Conservation (phyloP, 2,329 filamentous ascomycete genomes). For the Dactylonectria macrodidyma region DNA sequence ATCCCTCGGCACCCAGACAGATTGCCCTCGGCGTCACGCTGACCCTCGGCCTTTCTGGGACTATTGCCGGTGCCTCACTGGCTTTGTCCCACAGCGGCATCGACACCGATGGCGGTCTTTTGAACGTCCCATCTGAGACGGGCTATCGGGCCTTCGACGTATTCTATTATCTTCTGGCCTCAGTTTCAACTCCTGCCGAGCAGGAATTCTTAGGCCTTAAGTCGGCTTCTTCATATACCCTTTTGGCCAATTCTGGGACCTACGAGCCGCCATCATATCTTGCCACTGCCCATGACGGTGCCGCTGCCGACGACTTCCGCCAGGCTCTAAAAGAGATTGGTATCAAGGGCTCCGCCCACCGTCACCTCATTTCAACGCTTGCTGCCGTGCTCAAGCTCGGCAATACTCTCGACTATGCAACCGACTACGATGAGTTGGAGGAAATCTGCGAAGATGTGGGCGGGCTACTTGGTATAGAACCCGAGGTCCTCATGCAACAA, state of each 20-base stretch:
- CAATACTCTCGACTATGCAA: constrained; percentile 86
- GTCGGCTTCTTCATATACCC: constrained; percentile 80
- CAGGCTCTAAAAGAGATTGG: constrained; percentile 90
- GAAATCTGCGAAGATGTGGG: constrained; percentile 92
- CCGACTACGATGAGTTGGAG: constrained; percentile 88
- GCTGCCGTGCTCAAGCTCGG: constrained; percentile 92
- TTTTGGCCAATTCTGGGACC: constrained; percentile 87
- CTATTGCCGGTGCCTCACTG: constrained; percentile 81
- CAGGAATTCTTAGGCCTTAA: constrained; percentile 89
- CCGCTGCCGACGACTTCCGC: constrained; percentile 93
- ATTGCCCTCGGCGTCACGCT: constrained; percentile 85
- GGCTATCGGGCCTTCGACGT: constrained; percentile 97
- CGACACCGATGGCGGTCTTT: constrained; percentile 84
- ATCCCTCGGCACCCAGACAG: constrained; percentile 87
- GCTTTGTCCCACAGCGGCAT: constrained; percentile 90
- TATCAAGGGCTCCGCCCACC: constrained; percentile 88
- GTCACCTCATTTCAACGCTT: constrained; percentile 87
- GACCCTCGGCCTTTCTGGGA: constrained; percentile 85
- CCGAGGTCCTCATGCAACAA: constrained; percentile 83
- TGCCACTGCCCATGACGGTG: constrained; percentile 91
- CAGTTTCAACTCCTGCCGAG: constrained; percentile 90
- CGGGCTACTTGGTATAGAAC: constrained; percentile 87
- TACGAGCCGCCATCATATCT: constrained; percentile 90
- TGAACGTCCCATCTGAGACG: constrained; percentile 83
- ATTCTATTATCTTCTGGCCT: constrained; percentile 96